A percentile compares a stretch with the other conserved stretches of the same genome.
These are phyloP conservation scores for Dovyalis caffra DNA, from an alignment of 345 rosid species.

Conservation along the genomic window DNA sequence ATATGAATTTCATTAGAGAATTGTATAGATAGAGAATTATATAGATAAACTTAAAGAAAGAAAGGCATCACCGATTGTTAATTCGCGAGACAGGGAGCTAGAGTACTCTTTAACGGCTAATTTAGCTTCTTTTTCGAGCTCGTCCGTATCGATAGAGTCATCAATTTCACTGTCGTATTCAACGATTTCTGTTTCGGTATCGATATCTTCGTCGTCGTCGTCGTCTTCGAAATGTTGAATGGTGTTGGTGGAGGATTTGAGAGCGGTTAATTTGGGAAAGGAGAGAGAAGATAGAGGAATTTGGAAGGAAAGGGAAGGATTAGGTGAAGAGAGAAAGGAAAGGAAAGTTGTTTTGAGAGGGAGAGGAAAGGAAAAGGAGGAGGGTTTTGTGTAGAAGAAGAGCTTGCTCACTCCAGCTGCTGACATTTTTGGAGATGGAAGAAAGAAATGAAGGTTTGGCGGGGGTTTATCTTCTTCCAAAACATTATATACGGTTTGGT, in stretches of 20 bases:
- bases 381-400: constrained; percentile 7
- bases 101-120: constrained; percentile 60
- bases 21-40: neutral
- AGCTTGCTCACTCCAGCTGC: neutral
- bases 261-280: constrained; percentile 19
- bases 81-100: constrained; percentile 53
- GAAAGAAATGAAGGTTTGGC: too few species aligned
- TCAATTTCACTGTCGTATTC: constrained; percentile 44
- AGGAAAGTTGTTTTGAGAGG: constrained; percentile 7
- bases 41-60: neutral
- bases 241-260: constrained; percentile 21
- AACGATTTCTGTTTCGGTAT: constrained; percentile 1
- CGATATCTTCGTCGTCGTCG: constrained; percentile 12
- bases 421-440: too few species aligned
- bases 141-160: too few species aligned
- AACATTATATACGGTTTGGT: too few species aligned
- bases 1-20: neutral
- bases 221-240: constrained; percentile 26
- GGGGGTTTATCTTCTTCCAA: too few species aligned
- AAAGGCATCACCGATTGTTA: constrained; percentile 46
- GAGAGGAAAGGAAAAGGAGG: constrained; percentile 7
- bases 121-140: constrained; percentile 68
- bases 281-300: constrained; percentile 12
- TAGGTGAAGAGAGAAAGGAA: constrained; percentile 6
- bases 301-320: constrained; percentile 12